phyloP scores from a whole-genome alignment of 2,329 filamentous ascomycete genomes.

The Pseudophaeomoniella oleicola region DNA sequence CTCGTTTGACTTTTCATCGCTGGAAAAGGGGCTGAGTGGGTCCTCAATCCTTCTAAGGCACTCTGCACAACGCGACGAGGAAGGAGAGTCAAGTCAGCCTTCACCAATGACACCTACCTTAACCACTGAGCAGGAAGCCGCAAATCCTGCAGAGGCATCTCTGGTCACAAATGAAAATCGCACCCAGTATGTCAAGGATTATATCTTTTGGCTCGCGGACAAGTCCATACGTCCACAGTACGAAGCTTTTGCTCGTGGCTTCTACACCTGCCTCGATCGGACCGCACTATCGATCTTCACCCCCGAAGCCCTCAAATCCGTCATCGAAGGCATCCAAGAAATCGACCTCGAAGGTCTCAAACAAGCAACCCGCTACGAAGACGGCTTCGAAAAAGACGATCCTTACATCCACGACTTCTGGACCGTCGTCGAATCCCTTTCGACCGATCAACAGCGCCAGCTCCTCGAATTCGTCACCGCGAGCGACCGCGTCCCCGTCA shows the following conservation, averaged over 20 bases:
- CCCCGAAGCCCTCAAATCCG: conserved; percentile 53
- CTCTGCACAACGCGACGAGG: too few species aligned
- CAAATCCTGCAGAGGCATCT: conserved; percentile 38
- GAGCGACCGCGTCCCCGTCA: conserved; percentile 76
- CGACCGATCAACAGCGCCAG: conserved; percentile 53
- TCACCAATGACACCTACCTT: conserved; percentile 3
- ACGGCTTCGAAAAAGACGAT: conserved; percentile 57
- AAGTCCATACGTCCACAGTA: conserved; percentile 65
- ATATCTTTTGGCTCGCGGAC: conserved; percentile 69
- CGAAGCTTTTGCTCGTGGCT: conserved; percentile 67
- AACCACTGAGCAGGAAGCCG: conserved; percentile 9
- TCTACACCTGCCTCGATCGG: conserved; percentile 57
- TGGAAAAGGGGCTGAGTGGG: background rate
- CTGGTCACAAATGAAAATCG: conserved; percentile 74
- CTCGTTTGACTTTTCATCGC: conserved; percentile 8
- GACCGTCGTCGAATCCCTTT: conserved; percentile 54
- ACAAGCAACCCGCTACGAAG: conserved; percentile 59
- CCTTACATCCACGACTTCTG: conserved; percentile 68
- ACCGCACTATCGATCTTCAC: conserved; percentile 60
- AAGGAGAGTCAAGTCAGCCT: background rate
- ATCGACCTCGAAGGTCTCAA: conserved; percentile 66
- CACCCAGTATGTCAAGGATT: conserved; percentile 64
- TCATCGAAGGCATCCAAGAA: conserved; percentile 71
- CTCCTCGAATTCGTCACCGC: conserved; percentile 92
- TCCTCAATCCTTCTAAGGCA: too few species aligned